phyloP scores from a whole-genome alignment of 768 basidiomycete genomes.

The Fibroporia radiculosa region DNA sequence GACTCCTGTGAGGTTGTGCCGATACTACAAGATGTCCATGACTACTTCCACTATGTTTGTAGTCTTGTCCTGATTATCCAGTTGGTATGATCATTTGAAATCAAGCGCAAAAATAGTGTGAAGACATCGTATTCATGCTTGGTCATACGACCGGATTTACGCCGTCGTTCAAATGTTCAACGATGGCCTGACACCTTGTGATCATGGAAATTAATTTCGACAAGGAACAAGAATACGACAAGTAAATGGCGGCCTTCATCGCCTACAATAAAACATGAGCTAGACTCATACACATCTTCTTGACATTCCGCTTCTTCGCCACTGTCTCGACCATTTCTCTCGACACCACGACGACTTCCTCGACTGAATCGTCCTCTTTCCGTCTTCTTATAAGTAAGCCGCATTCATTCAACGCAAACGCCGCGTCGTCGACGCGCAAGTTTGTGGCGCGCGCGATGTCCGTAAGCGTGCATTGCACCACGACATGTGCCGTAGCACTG shows the following conservation, averaged over 20 bases:
- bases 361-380: slow-evolving; percentile 24
- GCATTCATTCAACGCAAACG: slow-evolving; percentile 84
- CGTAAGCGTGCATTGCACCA: slow-evolving; percentile 61
- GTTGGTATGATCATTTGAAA: too few relatives aligned
- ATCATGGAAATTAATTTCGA: background rate
- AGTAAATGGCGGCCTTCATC: background rate
- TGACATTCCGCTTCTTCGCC: slow-evolving; percentile 62
- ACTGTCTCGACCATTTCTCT: slow-evolving; percentile 62
- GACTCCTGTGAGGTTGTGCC: too few relatives aligned
- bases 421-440: slow-evolving; percentile 76
- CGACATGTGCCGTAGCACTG: slow-evolving; percentile 61
- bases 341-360: slow-evolving; percentile 49
- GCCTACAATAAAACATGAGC: slow-evolving; percentile 44
- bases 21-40: too few relatives aligned
- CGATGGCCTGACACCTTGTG: too few relatives aligned
- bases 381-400: slow-evolving; percentile 56
- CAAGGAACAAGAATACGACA: background rate
- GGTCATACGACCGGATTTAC: background rate
- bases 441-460: slow-evolving; percentile 77
- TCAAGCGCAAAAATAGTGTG: background rate
- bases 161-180: too few relatives aligned
- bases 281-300: slow-evolving; percentile 58
- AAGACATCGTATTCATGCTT: background rate
- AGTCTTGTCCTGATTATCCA: too few relatives aligned
- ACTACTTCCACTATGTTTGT: too few relatives aligned